Evolutionary conservation across 106 monocot species (phyloP), one percentile per base, ranked within the genome.

Genomic region (Phalaenopsis aphrodite): DNA sequence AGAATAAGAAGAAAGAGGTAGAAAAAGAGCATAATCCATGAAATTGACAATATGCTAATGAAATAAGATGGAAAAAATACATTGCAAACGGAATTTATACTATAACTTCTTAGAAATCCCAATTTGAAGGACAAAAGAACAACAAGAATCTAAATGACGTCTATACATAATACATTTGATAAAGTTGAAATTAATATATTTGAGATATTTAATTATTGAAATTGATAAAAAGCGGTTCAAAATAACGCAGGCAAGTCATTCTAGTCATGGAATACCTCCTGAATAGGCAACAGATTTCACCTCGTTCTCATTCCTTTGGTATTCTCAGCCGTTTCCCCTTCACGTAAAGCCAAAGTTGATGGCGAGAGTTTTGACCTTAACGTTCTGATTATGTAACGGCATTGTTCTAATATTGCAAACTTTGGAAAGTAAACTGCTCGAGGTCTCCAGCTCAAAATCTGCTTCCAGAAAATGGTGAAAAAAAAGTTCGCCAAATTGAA

Each of bases 391-490:
- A 96, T 80, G 23, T 57, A 57, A 58, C 84, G 78, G 43, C 96
- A 96, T 84, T 93, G 88, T 61, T 91, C 90, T n/a, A 84, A 39
- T 5, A 82, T 87, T 46, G 93, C 93, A 90, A 96, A 96, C 39
- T 91, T 84, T 61, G 96, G 96, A 85, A 91, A 96, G 68, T 96
- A 93, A 8, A 93, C 41, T 67, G 96, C 96, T 66, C 96, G 89
- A 61, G 96, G 96, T 77, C 87, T 90, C 96, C 93, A 90, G 81
- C 93, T 96, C 88, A 96, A 86, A 83, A 96, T 82, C 96, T 93
- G 81, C 78, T 73, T 47, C 2, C 23, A 71, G 83, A 12, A 80
- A 80, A 38, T 38, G 24, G 23, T 52, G 24, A 64, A 21, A 61
- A 56, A n/a, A 5, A 64, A 21, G 9, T 64, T 64, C 5, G 24